Percentiles rank a stretch among this genome's conserved stretches.
phyloP scores from a whole-genome alignment of 2,329 filamentous ascomycete species.

The Lecanicillium sp. region DNA sequence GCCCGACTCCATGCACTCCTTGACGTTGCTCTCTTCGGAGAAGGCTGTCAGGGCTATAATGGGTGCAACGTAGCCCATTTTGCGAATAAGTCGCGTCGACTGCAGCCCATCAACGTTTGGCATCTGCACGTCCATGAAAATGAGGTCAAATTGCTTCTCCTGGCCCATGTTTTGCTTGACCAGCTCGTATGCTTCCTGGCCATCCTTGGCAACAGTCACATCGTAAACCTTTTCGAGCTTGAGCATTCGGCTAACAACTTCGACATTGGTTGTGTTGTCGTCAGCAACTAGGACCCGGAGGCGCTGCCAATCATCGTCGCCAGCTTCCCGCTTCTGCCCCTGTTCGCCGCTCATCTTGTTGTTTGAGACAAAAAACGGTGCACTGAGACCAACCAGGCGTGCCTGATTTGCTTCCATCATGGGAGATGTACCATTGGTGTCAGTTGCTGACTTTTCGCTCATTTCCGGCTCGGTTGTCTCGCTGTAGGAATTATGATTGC shows the following conservation, averaged over 20 bases:
- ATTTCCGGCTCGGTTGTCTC: conserved; percentile 6
- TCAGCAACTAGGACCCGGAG: conserved; percentile 83
- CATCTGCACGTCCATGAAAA: conserved; percentile 97
- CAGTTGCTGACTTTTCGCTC: background rate
- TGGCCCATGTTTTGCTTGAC: conserved; percentile 79
- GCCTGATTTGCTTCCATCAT: conserved; percentile 41
- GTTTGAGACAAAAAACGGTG: conserved; percentile 64
- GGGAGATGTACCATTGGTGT: conserved; percentile 10
- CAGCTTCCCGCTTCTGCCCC: conserved; percentile 42
- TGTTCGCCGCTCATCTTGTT: conserved; percentile 46
- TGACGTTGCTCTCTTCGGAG: conserved; percentile 80
- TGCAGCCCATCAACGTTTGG: conserved; percentile 85
- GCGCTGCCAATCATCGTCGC: too few relatives aligned
- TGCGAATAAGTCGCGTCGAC: conserved; percentile 74
- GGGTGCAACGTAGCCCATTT: conserved; percentile 78
- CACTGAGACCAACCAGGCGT: conserved; percentile 72
- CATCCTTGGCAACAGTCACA: conserved; percentile 79
- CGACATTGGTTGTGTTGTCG: conserved; percentile 49
- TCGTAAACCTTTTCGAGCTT: conserved; percentile 75
- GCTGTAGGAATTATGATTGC: conserved; percentile 1
- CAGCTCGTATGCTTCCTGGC: conserved; percentile 78
- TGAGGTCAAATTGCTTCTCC: conserved; percentile 68
- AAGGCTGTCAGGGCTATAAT: conserved; percentile 91
- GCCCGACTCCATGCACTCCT: conserved; percentile 77
- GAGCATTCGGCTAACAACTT: conserved; percentile 53